These are phyloP conservation scores for Neonectria punicea DNA, from an alignment of 2,329 filamentous ascomycete genomes.

Conservation along the genomic window DNA sequence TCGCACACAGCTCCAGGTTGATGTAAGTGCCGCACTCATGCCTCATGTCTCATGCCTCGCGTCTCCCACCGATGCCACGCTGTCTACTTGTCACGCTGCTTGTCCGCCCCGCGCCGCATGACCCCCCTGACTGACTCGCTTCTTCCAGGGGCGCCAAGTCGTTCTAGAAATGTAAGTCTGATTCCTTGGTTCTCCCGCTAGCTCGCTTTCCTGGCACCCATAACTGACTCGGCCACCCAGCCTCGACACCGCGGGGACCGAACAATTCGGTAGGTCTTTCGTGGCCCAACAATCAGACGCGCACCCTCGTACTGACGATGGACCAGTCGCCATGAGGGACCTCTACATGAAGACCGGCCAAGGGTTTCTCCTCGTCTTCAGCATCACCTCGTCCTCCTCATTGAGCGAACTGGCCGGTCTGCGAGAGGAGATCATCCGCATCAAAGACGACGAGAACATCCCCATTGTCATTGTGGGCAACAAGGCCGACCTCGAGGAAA, in stretches of 20 bases:
- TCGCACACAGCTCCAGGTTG: constrained; percentile 79
- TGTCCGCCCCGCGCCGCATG: constrained; percentile 17
- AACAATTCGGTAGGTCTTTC: constrained; percentile 82
- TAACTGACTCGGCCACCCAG: constrained; percentile 53
- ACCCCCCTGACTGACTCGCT: constrained; percentile 45
- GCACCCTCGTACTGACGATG: constrained; percentile 36
- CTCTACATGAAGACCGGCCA: constrained; percentile 95
- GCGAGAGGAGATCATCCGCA: constrained; percentile 88
- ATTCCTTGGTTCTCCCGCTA: constrained; percentile 29
- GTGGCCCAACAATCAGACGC: constrained; percentile 28
- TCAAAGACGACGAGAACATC: constrained; percentile 87
- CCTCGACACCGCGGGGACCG: constrained; percentile 89
- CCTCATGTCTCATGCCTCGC: neutral
- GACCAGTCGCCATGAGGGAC: constrained; percentile 73
- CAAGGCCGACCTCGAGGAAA: constrained; percentile 90
- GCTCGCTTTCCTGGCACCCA: constrained; percentile 18
- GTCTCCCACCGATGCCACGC: constrained; percentile 6
- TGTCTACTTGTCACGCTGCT: neutral
- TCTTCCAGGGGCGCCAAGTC: constrained; percentile 80
- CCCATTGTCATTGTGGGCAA: constrained; percentile 93
- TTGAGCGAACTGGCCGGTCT: constrained; percentile 83
- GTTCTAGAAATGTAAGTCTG: constrained; percentile 83
- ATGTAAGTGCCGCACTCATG: constrained; percentile 68
- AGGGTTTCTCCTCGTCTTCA: constrained; percentile 91
- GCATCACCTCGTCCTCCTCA: constrained; percentile 87